Percentiles rank a stretch among this genome's conserved stretches.
These are phyloP conservation scores for Ustilago curta DNA, from an alignment of 1,284 basidiomycete species.

Conservation along the genomic window DNA sequence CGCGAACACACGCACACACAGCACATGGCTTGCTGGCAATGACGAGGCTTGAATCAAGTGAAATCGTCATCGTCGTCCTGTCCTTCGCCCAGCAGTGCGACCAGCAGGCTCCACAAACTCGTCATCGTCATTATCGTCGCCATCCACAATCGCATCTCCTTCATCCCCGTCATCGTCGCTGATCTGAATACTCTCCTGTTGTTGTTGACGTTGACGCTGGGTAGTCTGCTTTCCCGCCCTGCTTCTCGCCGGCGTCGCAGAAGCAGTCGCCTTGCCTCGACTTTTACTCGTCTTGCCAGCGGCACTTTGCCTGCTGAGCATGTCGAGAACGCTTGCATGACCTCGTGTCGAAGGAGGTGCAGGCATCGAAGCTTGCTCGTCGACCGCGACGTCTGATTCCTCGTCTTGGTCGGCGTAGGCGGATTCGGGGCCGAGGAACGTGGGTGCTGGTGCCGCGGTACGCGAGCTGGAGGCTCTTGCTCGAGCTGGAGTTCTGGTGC, in stretches of 20 bases:
- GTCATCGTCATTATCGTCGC: conserved; percentile 35
- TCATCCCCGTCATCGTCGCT: conserved; percentile 31
- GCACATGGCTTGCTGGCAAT: neutral
- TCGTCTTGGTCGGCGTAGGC: conserved; percentile 37
- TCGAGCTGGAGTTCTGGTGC: conserved; percentile 8
- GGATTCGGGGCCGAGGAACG: conserved; percentile 37
- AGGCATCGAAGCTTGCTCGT: conserved; percentile 26
- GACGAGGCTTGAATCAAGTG: too few species aligned
- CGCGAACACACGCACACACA: neutral
- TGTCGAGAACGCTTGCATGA: conserved; percentile 36
- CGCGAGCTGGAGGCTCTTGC: conserved; percentile 7
- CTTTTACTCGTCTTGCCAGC: neutral
- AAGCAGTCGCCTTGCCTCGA: conserved; percentile 3
- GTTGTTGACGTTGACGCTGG: conserved; percentile 8
- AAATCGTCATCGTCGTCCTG: conserved; percentile 21
- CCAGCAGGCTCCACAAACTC: conserved; percentile 40
- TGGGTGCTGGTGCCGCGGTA: conserved; percentile 21
- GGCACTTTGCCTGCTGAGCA: conserved; percentile 25
- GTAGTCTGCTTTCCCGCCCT: neutral
- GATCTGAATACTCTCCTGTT: conserved; percentile 43
- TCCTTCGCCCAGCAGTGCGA: conserved; percentile 5
- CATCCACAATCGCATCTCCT: conserved; percentile 21
- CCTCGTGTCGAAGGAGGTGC: conserved; percentile 14
- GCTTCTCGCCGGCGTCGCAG: conserved; percentile 9
- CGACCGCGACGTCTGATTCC: conserved; percentile 28